Percentiles rank a stretch among this genome's conserved stretches.
Conservation (phyloP, 2,329 filamentous ascomycete genomes). For the Diplocarpon mali region DNA sequence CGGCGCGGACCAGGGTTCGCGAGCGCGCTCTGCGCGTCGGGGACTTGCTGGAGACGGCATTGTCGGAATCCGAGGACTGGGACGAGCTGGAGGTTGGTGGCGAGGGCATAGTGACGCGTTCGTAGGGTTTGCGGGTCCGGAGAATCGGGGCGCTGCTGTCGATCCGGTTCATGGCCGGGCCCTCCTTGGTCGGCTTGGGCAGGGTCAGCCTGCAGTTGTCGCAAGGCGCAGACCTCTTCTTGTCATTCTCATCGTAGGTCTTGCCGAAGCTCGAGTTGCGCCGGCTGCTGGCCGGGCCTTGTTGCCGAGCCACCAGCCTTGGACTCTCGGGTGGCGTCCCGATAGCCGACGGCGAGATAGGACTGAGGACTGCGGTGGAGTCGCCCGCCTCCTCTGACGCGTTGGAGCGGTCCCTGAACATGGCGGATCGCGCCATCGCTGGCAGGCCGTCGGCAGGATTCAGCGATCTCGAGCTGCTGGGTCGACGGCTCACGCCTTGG, state of each 20-base stretch:
- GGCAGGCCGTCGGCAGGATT: conserved; percentile 16
- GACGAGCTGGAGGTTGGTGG: conserved; percentile 24
- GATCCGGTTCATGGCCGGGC: conserved; percentile 10
- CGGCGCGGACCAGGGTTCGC: conserved; percentile 11
- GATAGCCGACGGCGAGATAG: conserved; percentile 33
- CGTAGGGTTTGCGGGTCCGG: conserved; percentile 48
- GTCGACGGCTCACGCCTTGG: conserved; percentile 22
- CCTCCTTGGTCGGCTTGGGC: conserved; percentile 35
- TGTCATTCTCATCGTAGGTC: conserved; percentile 56
- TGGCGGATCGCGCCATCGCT: conserved; percentile 8
- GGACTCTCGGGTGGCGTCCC: conserved; percentile 50
- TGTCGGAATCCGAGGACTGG: conserved; percentile 22
- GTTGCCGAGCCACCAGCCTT: conserved; percentile 30
- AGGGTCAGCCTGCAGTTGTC: conserved; percentile 59
- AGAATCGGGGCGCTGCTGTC: conserved; percentile 39
- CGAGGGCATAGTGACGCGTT: conserved; percentile 35
- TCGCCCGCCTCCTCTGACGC: conserved; percentile 6
- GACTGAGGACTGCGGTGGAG: conserved; percentile 14
- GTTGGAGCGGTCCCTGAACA: conserved; percentile 8
- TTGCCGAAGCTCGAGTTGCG: conserved; percentile 49
- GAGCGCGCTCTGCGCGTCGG: conserved; percentile 12
- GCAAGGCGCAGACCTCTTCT: conserved; percentile 51
- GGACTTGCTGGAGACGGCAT: conserved; percentile 13
- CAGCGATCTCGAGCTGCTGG: conserved; percentile 21
- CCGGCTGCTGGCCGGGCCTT: conserved; percentile 26